Base-by-base conservation (phyloP, 2,329 filamentous ascomycete genomes). In the Aspergillus tanneri region DNA sequence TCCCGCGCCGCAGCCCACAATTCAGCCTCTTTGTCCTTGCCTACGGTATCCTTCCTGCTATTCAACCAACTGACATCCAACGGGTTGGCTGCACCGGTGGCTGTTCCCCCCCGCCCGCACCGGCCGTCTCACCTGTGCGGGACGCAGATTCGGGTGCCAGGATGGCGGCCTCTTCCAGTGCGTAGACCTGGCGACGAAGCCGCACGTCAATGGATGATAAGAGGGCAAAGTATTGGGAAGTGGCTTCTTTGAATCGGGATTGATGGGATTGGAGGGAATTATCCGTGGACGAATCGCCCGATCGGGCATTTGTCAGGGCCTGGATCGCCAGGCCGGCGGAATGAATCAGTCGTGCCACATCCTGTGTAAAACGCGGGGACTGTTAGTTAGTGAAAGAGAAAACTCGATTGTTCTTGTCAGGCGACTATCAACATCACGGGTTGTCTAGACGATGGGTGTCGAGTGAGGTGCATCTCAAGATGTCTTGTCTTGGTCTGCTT, bases 21-120 rank as follows among this genome's bases (percentile, higher is more conserved):
- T 71, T 96, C 89, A 2, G 82, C 81, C 64, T 95, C 90, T 78
- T 92, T 93, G 54, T 89, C 86, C 60, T 85, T 82, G 47, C 88
- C 88, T 18, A 95, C 87, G 54, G 86, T 86, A 54, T 88, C 86
- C 52, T 88, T 89, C 48, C 89, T 81, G 61, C 88, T 91, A 65
- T 96, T 97, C 60, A 97, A 71, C 82, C 88, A 92, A 24, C 91
- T 91, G 11, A 95, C 85, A 64, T 96, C 91, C 44, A 96, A 75
- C 73, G 30, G 83, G 76, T 64, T 82, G 72, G 55, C 49, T 16
- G 53, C 58, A 11, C 54, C 52, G 30, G 58, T 60, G 2, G 54
- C 65, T 46, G 61, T n/a, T n/a, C n/a, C n/a, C n/a, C 65, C 43
- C 56, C 66, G 50, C 51, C 62, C 25, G 50, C 60, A 36, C 57